phyloP scores from a whole-genome alignment of 495 filamentous ascomycete genomes.

The Daldinia caldariorum region DNA sequence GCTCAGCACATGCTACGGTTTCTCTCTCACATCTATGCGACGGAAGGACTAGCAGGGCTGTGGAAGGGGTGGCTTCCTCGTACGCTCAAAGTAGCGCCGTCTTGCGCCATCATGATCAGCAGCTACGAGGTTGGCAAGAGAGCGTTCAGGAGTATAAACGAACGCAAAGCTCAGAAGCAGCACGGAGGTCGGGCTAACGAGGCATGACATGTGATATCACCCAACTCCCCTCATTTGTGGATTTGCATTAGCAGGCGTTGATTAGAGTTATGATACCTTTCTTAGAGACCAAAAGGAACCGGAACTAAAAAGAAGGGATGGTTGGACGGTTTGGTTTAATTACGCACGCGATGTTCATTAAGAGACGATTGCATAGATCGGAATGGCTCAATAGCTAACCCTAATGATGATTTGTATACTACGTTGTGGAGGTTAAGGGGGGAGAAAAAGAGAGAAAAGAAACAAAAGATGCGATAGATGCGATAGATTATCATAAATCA shows the following conservation, averaged over 20 bases:
- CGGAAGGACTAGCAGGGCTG: slow-evolving; percentile 81
- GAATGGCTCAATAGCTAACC: not conserved
- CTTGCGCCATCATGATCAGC: slow-evolving; percentile 99
- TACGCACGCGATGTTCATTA: slow-evolving; percentile 16
- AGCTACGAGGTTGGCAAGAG: slow-evolving; percentile 96
- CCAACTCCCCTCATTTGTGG: slow-evolving; percentile 26
- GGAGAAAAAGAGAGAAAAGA: not conserved
- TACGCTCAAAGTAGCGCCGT: slow-evolving; percentile 93
- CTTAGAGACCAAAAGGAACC: slow-evolving; percentile 28
- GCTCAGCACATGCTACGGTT: slow-evolving; percentile 78
- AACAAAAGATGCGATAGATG: slow-evolving; percentile 14
- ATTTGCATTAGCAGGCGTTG: slow-evolving; percentile 43
- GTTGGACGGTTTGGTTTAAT: slow-evolving; percentile 11
- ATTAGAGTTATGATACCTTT: slow-evolving; percentile 37
- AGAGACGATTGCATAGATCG: slow-evolving; percentile 32
- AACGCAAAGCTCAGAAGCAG: slow-evolving; percentile 56
- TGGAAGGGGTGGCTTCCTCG: slow-evolving; percentile 92
- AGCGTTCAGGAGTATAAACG: slow-evolving; percentile 81
- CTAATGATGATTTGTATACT: slow-evolving; percentile 28
- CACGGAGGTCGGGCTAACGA: slow-evolving; percentile 16
- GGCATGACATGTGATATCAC: slow-evolving; percentile 25
- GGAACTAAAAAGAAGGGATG: slow-evolving; percentile 21
- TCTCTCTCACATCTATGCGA: slow-evolving; percentile 84
- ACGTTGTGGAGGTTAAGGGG: slow-evolving; percentile 8
- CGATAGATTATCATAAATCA: slow-evolving; percentile 22